phyloP scores from a whole-genome alignment of 2,329 filamentous ascomycete genomes.

The Rhinocladiella mackenziei region DNA sequence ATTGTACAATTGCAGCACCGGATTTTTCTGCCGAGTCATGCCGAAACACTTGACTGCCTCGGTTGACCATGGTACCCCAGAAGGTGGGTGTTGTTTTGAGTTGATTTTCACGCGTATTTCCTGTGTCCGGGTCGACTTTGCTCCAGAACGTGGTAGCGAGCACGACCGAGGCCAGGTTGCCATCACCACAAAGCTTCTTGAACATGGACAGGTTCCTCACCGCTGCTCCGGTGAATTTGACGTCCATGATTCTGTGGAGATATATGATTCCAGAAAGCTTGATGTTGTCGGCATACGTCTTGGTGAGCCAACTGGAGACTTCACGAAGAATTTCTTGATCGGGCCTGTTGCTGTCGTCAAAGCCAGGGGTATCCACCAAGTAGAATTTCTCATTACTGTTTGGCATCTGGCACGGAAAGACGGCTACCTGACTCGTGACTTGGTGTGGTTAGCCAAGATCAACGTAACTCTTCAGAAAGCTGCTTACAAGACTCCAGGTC shows the following conservation, averaged over 20 bases:
- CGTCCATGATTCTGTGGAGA: slow-evolving; percentile 39
- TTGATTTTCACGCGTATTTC: neutral
- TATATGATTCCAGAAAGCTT: slow-evolving; percentile 37
- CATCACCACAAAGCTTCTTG: slow-evolving; percentile 37
- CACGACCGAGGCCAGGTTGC: slow-evolving; percentile 35
- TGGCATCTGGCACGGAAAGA: neutral
- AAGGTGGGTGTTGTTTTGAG: neutral
- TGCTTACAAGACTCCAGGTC: neutral
- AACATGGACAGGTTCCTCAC: slow-evolving; percentile 38
- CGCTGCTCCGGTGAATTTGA: slow-evolving; percentile 34
- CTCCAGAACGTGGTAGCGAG: slow-evolving; percentile 41
- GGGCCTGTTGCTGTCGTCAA: slow-evolving; percentile 37
- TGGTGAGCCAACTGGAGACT: slow-evolving; percentile 34
- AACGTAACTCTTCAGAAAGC: too few relatives aligned
- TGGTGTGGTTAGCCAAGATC: too few relatives aligned
- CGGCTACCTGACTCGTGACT: neutral
- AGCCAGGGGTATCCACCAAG: slow-evolving; percentile 44
- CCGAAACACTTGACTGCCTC: neutral
- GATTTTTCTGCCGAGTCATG: slow-evolving; percentile 1
- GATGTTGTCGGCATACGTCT: slow-evolving; percentile 27
- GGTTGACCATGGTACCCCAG: slow-evolving; percentile 4
- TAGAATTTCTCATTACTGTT: slow-evolving; percentile 4
- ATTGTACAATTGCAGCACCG: slow-evolving; percentile 4
- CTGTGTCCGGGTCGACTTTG: neutral
- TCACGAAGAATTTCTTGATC: slow-evolving; percentile 39